These are phyloP conservation scores for Stephanodiscus minutulus DNA, from an alignment of 108 stramenopile species.

Conservation along the genomic window DNA sequence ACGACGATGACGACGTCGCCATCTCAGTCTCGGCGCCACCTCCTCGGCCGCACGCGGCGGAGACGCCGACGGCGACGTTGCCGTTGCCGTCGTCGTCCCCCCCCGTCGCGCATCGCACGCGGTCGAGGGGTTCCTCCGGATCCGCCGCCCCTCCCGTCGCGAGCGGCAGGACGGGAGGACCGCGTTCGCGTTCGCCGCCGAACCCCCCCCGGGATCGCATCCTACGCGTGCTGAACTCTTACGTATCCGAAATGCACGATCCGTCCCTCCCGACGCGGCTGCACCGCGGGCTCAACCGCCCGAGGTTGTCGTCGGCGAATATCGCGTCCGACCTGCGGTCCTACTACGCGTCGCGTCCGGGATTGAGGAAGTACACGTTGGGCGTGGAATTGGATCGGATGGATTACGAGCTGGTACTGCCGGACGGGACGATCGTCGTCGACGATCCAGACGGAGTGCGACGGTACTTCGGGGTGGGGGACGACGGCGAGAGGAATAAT, in stretches of 20 bases:
- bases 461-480: conserved; percentile 26
- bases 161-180: too few relatives aligned
- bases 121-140: too few relatives aligned
- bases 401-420: conserved; percentile 62
- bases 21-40: too few relatives aligned
- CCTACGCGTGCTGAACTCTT: conserved; percentile 17
- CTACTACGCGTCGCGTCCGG: conserved; percentile 68
- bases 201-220: conserved; percentile 5
- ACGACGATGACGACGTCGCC: not conserved
- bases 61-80: too few relatives aligned
- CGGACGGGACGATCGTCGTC: conserved; percentile 24
- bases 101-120: too few relatives aligned
- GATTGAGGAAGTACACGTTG: conserved; percentile 73
- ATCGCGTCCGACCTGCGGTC: conserved; percentile 58
- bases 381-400: conserved; percentile 78
- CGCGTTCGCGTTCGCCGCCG: not conserved
- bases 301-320: not conserved
- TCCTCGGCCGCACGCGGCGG: too few relatives aligned
- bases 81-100: too few relatives aligned
- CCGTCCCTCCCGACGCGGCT: conserved; percentile 47
- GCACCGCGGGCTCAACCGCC: conserved; percentile 38
- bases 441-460: conserved; percentile 37
- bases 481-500: conserved; percentile 5
- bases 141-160: too few relatives aligned
- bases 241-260: conserved; percentile 42